Conservation (phyloP, 1,139 yeast species). For the Tardiomyces depauwii region DNA sequence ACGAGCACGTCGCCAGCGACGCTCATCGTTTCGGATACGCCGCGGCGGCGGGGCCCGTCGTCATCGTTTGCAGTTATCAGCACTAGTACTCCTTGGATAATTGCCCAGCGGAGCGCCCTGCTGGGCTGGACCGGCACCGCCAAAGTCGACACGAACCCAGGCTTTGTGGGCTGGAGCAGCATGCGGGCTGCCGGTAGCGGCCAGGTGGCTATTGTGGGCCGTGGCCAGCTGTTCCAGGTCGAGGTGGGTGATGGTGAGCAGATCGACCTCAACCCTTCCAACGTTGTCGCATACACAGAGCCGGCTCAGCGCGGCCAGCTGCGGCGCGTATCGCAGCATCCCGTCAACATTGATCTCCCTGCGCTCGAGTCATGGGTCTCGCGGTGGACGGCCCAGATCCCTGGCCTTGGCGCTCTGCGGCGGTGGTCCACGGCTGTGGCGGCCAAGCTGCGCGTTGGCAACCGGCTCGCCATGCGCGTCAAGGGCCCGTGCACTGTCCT, state of each 20-base stretch:
- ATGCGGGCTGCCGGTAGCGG: slow-evolving; percentile 21
- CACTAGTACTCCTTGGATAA: slow-evolving; percentile 20
- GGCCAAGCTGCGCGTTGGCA: slow-evolving; percentile 10
- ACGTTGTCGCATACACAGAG: slow-evolving; percentile 22
- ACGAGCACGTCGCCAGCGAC: slow-evolving; percentile 17
- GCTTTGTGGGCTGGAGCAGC: slow-evolving; percentile 19
- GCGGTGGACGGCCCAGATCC: slow-evolving; percentile 4
- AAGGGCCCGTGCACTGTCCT: slow-evolving; percentile 14
- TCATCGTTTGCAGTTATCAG: slow-evolving; percentile 19
- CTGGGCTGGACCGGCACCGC: slow-evolving; percentile 24
- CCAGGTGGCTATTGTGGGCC: slow-evolving; percentile 23
- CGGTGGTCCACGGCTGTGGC: slow-evolving; percentile 7
- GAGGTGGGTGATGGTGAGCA: slow-evolving; percentile 21
- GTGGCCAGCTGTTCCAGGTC: slow-evolving; percentile 24
- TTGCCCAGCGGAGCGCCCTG: slow-evolving; percentile 22
- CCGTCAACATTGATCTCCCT: slow-evolving; percentile 10
- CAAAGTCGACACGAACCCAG: slow-evolving; percentile 3
- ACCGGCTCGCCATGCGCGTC: slow-evolving; percentile 10
- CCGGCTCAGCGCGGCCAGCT: slow-evolving; percentile 3
- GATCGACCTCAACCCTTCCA: slow-evolving; percentile 21
- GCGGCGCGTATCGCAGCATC: slow-evolving; percentile 11
- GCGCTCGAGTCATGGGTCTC: slow-evolving; percentile 6
- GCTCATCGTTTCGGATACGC: slow-evolving; percentile 10
- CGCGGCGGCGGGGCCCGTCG: slow-evolving; percentile 2
- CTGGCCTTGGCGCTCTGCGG: slow-evolving; percentile 4